A percentile compares a stretch with the other conserved stretches of the same genome.
These are phyloP conservation scores for Coemansia sp. DNA, from an alignment of 192 early-diverging fungal genomes.

Conservation along the genomic window DNA sequence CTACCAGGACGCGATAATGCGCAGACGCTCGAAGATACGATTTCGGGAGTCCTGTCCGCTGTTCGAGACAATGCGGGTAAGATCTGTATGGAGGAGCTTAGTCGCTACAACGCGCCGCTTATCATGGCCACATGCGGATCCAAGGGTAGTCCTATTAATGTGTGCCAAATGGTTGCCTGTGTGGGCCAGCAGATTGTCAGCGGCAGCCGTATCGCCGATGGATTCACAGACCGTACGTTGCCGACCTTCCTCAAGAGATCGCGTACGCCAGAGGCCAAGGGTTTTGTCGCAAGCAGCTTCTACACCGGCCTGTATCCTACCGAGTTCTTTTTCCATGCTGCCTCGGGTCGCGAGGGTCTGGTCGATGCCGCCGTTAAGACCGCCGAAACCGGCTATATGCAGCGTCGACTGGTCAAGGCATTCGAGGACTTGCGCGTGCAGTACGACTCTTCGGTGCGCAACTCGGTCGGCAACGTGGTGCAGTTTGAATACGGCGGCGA, in stretches of 20 bases:
- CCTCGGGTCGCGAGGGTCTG: conserved; percentile 98
- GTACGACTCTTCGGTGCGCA: conserved; percentile 94
- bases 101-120: conserved; percentile 91
- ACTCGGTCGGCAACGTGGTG: conserved; percentile 84
- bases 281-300: conserved; percentile 97
- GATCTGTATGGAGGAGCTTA: conserved; percentile 89
- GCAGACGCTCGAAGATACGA: conserved; percentile 80
- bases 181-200: conserved; percentile 99
- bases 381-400: conserved; percentile 99
- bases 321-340: conserved; percentile 99
- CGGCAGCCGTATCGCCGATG: conserved; percentile 91
- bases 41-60: conserved; percentile 83
- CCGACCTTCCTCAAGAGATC: conserved; percentile 97
- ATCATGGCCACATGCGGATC: conserved; percentile 99
- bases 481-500: conserved; percentile 98
- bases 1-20: conserved; percentile 84
- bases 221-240: conserved; percentile 94
- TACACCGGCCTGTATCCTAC: conserved; percentile 92
- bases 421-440: conserved; percentile 93
- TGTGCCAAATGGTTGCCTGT: conserved; percentile 99
- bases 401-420: conserved; percentile 93
- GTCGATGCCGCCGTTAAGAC: conserved; percentile 99
- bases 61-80: conserved; percentile 92
- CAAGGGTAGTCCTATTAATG: conserved; percentile 97
- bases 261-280: conserved; percentile 88